These are phyloP conservation scores for Ogataea glucozyma DNA, from an alignment of 805 yeast genomes.

Conservation along the genomic window DNA sequence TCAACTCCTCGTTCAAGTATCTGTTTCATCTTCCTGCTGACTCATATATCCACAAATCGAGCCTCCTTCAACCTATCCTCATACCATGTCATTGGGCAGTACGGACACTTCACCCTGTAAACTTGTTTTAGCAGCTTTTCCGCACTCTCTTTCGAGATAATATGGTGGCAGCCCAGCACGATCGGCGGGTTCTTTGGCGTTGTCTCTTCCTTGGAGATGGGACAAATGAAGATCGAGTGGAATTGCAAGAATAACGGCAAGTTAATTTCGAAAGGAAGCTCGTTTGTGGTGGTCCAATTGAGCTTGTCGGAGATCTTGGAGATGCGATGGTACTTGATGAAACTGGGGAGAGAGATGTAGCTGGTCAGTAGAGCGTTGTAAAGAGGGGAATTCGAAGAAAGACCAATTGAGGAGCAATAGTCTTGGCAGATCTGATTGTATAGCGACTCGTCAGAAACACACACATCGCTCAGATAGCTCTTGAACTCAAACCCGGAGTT, in stretches of 20 bases:
- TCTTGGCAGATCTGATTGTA: constrained; percentile 42
- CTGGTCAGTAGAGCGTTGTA: constrained; percentile 53
- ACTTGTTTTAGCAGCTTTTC: constrained; percentile 41
- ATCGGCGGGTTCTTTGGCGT: constrained; percentile 62
- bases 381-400: constrained; percentile 55
- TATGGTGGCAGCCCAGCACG: constrained; percentile 41
- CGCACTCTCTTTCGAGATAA: constrained; percentile 56
- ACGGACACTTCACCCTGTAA: constrained; percentile 64
- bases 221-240: constrained; percentile 72
- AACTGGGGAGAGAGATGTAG: constrained; percentile 51
- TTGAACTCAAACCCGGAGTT: constrained; percentile 10
- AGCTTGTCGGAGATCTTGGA: constrained; percentile 38
- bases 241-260: constrained; percentile 54
- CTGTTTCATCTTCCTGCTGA: neutral
- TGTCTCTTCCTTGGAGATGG: constrained; percentile 67
- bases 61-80: constrained; percentile 34
- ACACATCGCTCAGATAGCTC: constrained; percentile 9
- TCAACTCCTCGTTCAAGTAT: too few relatives aligned
- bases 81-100: constrained; percentile 49
- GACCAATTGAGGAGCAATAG: constrained; percentile 49
- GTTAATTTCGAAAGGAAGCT: constrained; percentile 61
- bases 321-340: constrained; percentile 49
- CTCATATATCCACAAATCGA: constrained; percentile 39
- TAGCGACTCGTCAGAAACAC: constrained; percentile 18
- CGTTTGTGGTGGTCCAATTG: constrained; percentile 59